Percentiles rank a stretch among this genome's conserved stretches.
These are phyloP conservation scores for Friedmanniomyces simplex DNA, from an alignment of 495 filamentous ascomycete genomes.

Conservation along the genomic window DNA sequence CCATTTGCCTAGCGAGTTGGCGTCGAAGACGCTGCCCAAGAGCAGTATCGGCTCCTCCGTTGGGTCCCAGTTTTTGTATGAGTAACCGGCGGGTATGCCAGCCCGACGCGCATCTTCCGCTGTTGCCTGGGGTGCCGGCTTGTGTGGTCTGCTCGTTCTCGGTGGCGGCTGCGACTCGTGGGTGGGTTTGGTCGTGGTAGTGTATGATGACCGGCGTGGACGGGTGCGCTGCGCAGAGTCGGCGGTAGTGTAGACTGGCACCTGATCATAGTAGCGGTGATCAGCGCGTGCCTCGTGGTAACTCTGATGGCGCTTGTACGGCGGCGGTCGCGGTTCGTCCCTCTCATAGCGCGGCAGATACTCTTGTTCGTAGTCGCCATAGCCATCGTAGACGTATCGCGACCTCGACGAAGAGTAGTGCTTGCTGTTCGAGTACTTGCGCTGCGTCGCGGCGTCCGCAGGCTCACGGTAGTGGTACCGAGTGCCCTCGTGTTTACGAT, in stretches of 20 bases:
- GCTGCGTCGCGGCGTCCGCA: conserved; percentile 18
- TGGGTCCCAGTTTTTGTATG: conserved; percentile 97
- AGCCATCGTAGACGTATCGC: conserved; percentile 28
- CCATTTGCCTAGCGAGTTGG: conserved; percentile 96
- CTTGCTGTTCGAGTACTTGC: conserved; percentile 28
- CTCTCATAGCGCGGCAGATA: conserved; percentile 34
- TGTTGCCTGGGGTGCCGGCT: conserved; percentile 57
- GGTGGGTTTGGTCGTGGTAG: conserved; percentile 2
- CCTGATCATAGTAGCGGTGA: conserved; percentile 31
- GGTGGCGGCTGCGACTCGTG: conserved; percentile 12
- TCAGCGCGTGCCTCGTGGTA: conserved; percentile 28
- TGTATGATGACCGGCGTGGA: conserved; percentile 32
- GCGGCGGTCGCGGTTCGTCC: conserved; percentile 21
- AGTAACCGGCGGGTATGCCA: conserved; percentile 83
- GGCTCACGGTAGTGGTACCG: conserved; percentile 15
- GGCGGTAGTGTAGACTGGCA: conserved; percentile 32
- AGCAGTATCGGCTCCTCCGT: conserved; percentile 87
- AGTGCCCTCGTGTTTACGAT: conserved; percentile 22
- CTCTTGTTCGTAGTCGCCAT: conserved; percentile 25
- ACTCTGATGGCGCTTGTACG: conserved; percentile 18
- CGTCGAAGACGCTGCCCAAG: conserved; percentile 91
- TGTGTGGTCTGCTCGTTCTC: conserved; percentile 17
- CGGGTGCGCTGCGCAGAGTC: conserved; percentile 15
- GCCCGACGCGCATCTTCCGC: conserved; percentile 72
- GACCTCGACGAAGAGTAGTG: conserved; percentile 24